Evolutionary conservation across 2,329 filamentous ascomycete genomes (phyloP), one percentile per base, ranked within the genome.

Genomic region (Epichloe bromicola): DNA sequence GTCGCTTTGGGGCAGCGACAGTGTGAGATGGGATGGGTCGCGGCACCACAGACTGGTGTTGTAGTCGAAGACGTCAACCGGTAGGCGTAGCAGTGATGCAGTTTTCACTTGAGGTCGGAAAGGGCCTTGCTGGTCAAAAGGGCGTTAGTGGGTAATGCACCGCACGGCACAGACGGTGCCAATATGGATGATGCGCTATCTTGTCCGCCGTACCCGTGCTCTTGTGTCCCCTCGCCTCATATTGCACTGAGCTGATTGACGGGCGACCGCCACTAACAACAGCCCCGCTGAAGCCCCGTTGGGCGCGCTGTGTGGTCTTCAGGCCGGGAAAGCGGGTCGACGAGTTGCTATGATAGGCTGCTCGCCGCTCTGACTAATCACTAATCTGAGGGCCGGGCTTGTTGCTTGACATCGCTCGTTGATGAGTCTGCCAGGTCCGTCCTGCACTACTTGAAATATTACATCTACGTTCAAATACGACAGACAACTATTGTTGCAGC

Each of bases 71-170:
- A 37, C 42, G 42, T 44, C 48, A 38, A 43, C 14, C 15, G 38
- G 15, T 8, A 39, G 42, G 33, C 41, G 40, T 43, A 46, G 41
- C 26, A 37, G 41, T 50, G 48, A 50, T 50, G 48, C 48, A 50
- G 48, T 46, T 50, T 50, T 50, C 42, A 46, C 34, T 15, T 15
- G 41, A 39, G 48, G 33, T 23, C 33, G 33, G 34, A n/a, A 45
- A 50, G 34, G 41, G 38, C 15, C n/a, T 34, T 26, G 46, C 37
- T 41, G 26, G 8, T 37, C 10, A 12, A 43, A 23, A 37, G 17
- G 38, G 19, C 19, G 46, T 43, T 49, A 49, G 47, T 43, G 39
- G 38, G 12, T 37, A 43, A 43, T 49, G 47, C 37, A 11, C 17
- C 3, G 14, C 3, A 14, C 23, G 12, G 12, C n/a, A 34, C 20